A percentile compares a stretch with the other conserved stretches of the same genome.
phyloP scores from a whole-genome alignment of 1,284 basidiomycete species.

The Ustilago loliicola region DNA sequence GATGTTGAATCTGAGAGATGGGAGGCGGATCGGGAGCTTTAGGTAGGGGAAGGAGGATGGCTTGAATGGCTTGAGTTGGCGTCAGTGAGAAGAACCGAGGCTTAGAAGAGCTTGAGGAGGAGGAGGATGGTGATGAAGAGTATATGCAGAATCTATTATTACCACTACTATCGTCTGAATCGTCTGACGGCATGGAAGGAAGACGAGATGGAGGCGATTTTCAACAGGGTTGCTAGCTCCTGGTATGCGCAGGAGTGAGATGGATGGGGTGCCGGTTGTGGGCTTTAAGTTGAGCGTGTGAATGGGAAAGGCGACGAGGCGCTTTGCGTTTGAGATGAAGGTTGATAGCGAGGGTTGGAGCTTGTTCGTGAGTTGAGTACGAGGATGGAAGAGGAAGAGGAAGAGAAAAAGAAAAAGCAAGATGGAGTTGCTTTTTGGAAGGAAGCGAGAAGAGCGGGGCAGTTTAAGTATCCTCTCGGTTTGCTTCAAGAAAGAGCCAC shows the following conservation, averaged over 20 bases:
- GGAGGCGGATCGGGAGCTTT: conserved; percentile 58
- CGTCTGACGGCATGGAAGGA: conserved; percentile 61
- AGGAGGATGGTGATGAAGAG: conserved; percentile 13
- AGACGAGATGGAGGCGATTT: conserved; percentile 37
- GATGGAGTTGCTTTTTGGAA: background rate
- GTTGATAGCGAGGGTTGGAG: background rate
- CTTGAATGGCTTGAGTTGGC: conserved; percentile 31
- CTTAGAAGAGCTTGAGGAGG: background rate
- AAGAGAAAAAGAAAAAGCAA: background rate
- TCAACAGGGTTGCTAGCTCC: conserved; percentile 57
- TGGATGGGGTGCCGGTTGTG: conserved; percentile 38
- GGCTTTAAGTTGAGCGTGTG: conserved; percentile 15
- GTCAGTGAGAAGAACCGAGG: conserved; percentile 13
- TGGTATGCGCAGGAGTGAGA: conserved; percentile 40
- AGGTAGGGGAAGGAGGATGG: conserved; percentile 46
- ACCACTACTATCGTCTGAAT: conserved; percentile 62
- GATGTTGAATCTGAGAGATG: conserved; percentile 30
- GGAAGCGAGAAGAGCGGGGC: conserved; percentile 8
- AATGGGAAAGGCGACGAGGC: conserved; percentile 7
- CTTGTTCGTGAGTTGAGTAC: background rate
- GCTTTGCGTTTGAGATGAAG: conserved; percentile 4
- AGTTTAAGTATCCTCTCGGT: too few relatives aligned
- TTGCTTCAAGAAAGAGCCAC: background rate
- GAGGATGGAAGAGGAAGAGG: background rate
- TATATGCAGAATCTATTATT: conserved; percentile 46